phyloP scores from a whole-genome alignment of 2,329 filamentous ascomycete species.

The Beauveria bassiana region DNA sequence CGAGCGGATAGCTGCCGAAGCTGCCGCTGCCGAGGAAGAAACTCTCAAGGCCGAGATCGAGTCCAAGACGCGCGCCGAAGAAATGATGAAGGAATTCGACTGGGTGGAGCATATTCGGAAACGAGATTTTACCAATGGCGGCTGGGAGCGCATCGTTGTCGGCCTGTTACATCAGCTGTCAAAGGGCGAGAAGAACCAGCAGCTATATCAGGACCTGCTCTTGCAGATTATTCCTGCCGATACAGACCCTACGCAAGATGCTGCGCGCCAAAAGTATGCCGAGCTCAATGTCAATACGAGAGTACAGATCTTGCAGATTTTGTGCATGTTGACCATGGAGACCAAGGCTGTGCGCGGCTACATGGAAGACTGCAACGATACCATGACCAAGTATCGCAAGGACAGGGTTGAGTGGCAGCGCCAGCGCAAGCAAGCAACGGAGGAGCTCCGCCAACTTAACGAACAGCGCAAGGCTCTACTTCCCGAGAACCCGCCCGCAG shows the following conservation, averaged over 20 bases:
- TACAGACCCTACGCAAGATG: slow-evolving; percentile 66
- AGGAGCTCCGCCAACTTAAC: slow-evolving; percentile 63
- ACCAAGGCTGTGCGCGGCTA: slow-evolving; percentile 82
- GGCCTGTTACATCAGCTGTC: slow-evolving; percentile 82
- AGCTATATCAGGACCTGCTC: slow-evolving; percentile 71
- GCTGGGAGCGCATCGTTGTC: slow-evolving; percentile 86
- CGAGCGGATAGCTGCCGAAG: slow-evolving; percentile 56
- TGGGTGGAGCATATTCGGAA: slow-evolving; percentile 82
- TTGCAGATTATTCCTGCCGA: slow-evolving; percentile 73
- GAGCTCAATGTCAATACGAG: slow-evolving; percentile 76
- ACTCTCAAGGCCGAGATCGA: slow-evolving; percentile 38
- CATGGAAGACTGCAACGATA: slow-evolving; percentile 84
- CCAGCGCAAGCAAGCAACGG: slow-evolving; percentile 59
- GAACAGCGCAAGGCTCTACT: slow-evolving; percentile 66
- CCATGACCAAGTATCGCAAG: slow-evolving; percentile 92
- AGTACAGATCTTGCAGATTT: slow-evolving; percentile 71
- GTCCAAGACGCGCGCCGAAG: slow-evolving; percentile 60
- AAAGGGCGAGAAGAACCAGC: slow-evolving; percentile 60
- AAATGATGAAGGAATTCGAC: slow-evolving; percentile 64
- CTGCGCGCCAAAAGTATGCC: slow-evolving; percentile 63
- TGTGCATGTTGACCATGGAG: slow-evolving; percentile 77
- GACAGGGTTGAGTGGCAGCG: slow-evolving; percentile 91
- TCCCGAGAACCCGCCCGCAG: slow-evolving; percentile 63
- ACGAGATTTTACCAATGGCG: slow-evolving; percentile 78
- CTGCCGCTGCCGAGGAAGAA: slow-evolving; percentile 45